Base-by-base conservation (phyloP, 768 basidiomycete species). In the Rickenella mellea region DNA sequence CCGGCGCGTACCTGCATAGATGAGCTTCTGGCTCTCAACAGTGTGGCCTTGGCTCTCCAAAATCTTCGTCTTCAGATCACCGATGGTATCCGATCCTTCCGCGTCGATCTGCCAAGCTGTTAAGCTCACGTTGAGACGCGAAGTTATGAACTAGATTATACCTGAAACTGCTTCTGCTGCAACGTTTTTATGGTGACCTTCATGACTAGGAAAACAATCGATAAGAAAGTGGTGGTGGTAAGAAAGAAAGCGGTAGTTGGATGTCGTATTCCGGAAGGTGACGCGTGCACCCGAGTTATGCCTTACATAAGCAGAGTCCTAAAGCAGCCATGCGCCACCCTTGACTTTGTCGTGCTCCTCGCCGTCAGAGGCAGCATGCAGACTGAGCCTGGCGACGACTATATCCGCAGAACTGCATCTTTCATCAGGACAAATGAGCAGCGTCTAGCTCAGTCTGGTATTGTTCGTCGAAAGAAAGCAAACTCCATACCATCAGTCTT, bases 131-230 rank as follows among this genome's bases (percentile, higher is more conserved):
- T 25, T 22, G 15, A 38, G 17, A 20, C 28, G 15, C 15, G 20
- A 20, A 41, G 1, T 28, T 20, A 25, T 29, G 7, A 2, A 6
- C 29, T 21, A 39, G 11, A 20, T 20, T 62, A 6, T 57, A 88
- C 82, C 57, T 80, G 74, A 65, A 91, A 93, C 50, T 86, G 74
- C 70, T 92, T 93, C 60, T 94, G 89, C 64, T 91, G 84, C 11
- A 93, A 76, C 1, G 93, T 97, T 68, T 97, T 98, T 56, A 98
- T 69, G 21, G 90, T 94, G 63, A 98, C 75, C 76, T 90, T 89
- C 83, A 91, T 87, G 60, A 59, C 73, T 64, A 54, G 40, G 41
- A 27, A 22, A 36, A 26, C 33, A 41, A 40, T 50, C 37, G 43
- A 29, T 44, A 45, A 41, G 39, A 25, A 19, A 32, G 17, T 17